Conservation (phyloP, 208 protist genomes). For the Leishmania aethiopica region DNA sequence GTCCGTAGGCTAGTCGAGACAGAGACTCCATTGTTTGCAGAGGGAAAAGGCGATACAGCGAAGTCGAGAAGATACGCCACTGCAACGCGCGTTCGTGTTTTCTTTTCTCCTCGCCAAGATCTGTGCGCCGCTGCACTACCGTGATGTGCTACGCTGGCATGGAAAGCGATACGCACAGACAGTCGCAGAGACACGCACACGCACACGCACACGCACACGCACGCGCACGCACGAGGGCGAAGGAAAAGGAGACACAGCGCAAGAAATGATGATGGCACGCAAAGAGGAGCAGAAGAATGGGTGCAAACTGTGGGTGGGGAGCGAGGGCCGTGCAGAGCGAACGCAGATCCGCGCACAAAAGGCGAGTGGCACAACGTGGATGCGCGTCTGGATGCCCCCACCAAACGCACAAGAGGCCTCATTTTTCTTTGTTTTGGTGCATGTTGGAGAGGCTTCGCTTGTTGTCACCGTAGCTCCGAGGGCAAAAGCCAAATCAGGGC, state of each 20-base stretch:
- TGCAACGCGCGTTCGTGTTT: not conserved
- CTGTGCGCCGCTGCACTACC: not conserved
- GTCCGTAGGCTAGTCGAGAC: constrained; percentile 22
- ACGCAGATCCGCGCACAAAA: not conserved
- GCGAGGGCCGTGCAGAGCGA: not conserved
- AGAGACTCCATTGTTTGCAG: constrained; percentile 22
- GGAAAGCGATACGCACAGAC: not conserved
- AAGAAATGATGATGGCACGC: not conserved
- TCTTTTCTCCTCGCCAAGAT: not conserved
- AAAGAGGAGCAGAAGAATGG: not conserved
- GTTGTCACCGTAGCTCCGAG: not conserved
- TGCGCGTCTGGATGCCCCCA: not conserved
- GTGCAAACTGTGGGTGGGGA: not conserved
- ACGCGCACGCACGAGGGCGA: not conserved
- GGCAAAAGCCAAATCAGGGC: not conserved
- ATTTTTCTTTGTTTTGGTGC: not conserved
- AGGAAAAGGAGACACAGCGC: not conserved
- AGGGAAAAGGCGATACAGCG: not conserved
- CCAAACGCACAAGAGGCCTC: not conserved
- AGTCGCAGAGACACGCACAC: not conserved
- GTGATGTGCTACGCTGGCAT: not conserved
- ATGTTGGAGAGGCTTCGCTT: not conserved
- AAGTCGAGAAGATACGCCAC: constrained; percentile 6
- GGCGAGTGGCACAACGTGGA: not conserved
- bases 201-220: not conserved